These are phyloP conservation scores for Madurella mycetomatis DNA, from an alignment of 2,329 filamentous ascomycete species.

Conservation along the genomic window DNA sequence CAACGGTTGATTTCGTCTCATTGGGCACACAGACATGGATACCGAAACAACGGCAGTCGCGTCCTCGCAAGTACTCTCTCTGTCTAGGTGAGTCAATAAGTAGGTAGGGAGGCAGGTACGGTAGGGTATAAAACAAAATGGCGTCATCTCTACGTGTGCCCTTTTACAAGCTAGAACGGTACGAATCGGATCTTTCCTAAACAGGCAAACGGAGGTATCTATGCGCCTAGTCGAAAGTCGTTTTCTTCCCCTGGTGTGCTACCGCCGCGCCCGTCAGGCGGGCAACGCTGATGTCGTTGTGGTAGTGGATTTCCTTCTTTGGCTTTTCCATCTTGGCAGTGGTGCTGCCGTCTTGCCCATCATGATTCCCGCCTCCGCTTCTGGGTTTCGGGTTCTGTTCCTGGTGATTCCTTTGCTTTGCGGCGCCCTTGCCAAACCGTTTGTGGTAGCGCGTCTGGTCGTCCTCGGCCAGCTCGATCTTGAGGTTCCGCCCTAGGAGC, in stretches of 20 bases:
- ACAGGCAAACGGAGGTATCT: too few relatives aligned
- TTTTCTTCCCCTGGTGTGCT: constrained; percentile 73
- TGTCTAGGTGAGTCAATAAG: too few relatives aligned
- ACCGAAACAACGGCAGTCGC: too few relatives aligned
- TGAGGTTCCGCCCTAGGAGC: constrained; percentile 72
- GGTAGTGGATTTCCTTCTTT: constrained; percentile 33
- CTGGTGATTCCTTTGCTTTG: constrained; percentile 35
- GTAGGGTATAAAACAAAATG: too few relatives aligned
- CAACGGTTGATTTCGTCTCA: too few relatives aligned
- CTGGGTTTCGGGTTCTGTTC: constrained; percentile 31
- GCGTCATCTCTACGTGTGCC: too few relatives aligned
- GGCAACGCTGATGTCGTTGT: constrained; percentile 47
- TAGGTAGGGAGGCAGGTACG: too few relatives aligned
- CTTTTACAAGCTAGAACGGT: too few relatives aligned
- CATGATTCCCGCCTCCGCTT: constrained; percentile 14
- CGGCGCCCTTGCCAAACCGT: constrained; percentile 71
- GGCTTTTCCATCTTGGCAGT: constrained; percentile 16
- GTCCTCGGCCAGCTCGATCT: constrained; percentile 92
- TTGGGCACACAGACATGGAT: too few relatives aligned
- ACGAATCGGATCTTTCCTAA: too few relatives aligned
- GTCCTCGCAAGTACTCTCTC: too few relatives aligned
- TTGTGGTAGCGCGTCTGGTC: constrained; percentile 87
- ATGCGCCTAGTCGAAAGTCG: constrained; percentile 63
- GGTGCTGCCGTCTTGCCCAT: constrained; percentile 17
- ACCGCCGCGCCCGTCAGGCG: constrained; percentile 77